Conservation (phyloP, 176 grass and related monocot species). For the Carex myosuroides region DNA sequence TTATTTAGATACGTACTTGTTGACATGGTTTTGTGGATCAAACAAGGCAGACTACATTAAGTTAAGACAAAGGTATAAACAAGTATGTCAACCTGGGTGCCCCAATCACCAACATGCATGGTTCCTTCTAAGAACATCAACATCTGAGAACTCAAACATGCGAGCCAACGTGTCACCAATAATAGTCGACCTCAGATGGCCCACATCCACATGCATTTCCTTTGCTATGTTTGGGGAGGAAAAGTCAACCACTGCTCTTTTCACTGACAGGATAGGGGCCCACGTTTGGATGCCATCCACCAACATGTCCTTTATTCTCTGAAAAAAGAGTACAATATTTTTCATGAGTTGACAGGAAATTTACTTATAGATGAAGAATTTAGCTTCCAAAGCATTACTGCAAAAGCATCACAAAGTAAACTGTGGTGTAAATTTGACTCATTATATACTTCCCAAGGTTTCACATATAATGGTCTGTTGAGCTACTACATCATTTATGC, state of each 20-base stretch:
- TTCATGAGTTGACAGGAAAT: background rate
- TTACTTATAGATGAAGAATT: background rate
- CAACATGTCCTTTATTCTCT: conserved; percentile 86
- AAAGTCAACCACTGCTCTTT: conserved; percentile 67
- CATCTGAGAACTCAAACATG: conserved; percentile 95
- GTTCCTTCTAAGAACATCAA: conserved; percentile 79
- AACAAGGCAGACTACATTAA: background rate
- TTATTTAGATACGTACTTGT: too few relatives aligned
- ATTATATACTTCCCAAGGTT: background rate
- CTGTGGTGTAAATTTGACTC: background rate
- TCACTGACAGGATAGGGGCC: conserved; percentile 61
- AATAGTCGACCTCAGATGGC: conserved; percentile 84
- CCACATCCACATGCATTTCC: conserved; percentile 81
- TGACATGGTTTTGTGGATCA: background rate
- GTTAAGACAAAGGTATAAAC: background rate
- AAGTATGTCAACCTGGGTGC: conserved; percentile 69
- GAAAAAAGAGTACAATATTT: background rate
- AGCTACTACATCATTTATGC: background rate
- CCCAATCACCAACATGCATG: conserved; percentile 99
- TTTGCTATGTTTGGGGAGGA: conserved; percentile 98
- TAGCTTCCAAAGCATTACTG: conserved; percentile 8
- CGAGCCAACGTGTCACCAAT: conserved; percentile 84
- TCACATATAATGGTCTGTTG: too few relatives aligned
- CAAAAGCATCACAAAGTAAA: background rate
- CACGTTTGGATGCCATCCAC: conserved; percentile 68